phyloP scores from a whole-genome alignment of 192 early-diverging fungal genomes.

The Coemansia furcata region DNA sequence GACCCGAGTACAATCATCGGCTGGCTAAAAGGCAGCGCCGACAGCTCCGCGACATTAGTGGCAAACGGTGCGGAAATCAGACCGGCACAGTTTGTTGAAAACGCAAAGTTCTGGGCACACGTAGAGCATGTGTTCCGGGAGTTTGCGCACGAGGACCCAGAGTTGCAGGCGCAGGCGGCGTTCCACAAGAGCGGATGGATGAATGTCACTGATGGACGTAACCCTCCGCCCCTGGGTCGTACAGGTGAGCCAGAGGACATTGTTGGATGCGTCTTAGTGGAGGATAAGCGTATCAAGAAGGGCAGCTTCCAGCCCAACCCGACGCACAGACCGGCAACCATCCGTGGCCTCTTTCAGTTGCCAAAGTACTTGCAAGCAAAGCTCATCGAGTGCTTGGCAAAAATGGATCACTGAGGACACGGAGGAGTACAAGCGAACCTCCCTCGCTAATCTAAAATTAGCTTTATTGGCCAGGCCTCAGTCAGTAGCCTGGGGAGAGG shows the following conservation, averaged over 20 bases:
- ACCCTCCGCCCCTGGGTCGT: slow-evolving; percentile 48
- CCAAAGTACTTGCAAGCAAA: slow-evolving; percentile 38
- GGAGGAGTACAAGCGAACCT: neutral
- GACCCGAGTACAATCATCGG: slow-evolving; percentile 24
- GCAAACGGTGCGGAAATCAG: slow-evolving; percentile 12
- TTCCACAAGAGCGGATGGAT: slow-evolving; percentile 51
- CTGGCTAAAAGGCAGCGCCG: slow-evolving; percentile 23
- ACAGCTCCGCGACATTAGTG: neutral
- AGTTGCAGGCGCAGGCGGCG: slow-evolving; percentile 48
- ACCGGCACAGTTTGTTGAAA: slow-evolving; percentile 43
- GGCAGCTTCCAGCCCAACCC: slow-evolving; percentile 41
- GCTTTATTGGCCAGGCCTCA: neutral
- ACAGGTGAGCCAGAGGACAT: slow-evolving; percentile 47
- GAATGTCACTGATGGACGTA: slow-evolving; percentile 45
- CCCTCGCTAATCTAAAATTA: neutral
- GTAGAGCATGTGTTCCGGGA: slow-evolving; percentile 28
- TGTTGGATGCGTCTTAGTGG: slow-evolving; percentile 36
- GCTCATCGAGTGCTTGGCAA: slow-evolving; percentile 25
- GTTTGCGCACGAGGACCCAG: slow-evolving; percentile 49
- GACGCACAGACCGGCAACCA: slow-evolving; percentile 38
- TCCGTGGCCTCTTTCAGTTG: slow-evolving; percentile 47
- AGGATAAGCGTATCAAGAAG: slow-evolving; percentile 28
- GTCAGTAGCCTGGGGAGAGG: neutral
- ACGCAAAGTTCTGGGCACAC: slow-evolving; percentile 32
- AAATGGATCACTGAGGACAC: neutral